Evolutionary conservation across 2,329 filamentous ascomycete species (phyloP).

Genomic region (Aaosphaeria pasadenensis): DNA sequence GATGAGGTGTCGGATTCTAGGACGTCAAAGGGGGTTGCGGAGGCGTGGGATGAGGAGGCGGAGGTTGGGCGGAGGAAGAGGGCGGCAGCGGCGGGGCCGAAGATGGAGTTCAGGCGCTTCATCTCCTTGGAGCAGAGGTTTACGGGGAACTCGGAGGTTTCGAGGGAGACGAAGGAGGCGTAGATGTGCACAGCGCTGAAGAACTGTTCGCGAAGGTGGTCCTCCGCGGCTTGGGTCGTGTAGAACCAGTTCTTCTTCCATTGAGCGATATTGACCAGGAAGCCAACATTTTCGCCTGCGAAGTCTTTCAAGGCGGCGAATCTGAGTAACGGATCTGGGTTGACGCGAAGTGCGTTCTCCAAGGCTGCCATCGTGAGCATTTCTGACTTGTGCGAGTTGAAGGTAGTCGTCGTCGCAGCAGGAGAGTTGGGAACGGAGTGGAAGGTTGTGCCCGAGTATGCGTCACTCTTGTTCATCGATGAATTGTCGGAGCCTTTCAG

Average conservation of each 20-base stretch:
- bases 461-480: constrained; percentile 10
- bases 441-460: constrained; percentile 16
- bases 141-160: constrained; percentile 34
- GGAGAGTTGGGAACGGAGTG: not conserved
- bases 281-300: constrained; percentile 34
- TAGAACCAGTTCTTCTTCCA: constrained; percentile 31
- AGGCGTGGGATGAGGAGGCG: constrained; percentile 13
- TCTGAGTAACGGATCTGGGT: constrained; percentile 26
- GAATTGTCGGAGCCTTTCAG: constrained; percentile 3
- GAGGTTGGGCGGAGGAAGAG: constrained; percentile 16
- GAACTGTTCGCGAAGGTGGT: constrained; percentile 26
- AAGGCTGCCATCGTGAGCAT: constrained; percentile 34
- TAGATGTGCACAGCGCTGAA: constrained; percentile 29
- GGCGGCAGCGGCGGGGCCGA: constrained; percentile 17
- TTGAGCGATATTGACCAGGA: constrained; percentile 29
- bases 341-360: constrained; percentile 28
- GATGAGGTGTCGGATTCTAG: constrained; percentile 14
- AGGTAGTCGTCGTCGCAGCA: constrained; percentile 10
- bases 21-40: constrained; percentile 27
- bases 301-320: constrained; percentile 35
- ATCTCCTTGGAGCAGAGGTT: constrained; percentile 30
- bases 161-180: constrained; percentile 30
- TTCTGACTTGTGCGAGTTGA: constrained; percentile 27
- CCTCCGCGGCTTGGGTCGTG: constrained; percentile 13
- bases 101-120: constrained; percentile 24